phyloP scores from a whole-genome alignment of 73 alveolate species.

The Blepharisma stoltei region DNA sequence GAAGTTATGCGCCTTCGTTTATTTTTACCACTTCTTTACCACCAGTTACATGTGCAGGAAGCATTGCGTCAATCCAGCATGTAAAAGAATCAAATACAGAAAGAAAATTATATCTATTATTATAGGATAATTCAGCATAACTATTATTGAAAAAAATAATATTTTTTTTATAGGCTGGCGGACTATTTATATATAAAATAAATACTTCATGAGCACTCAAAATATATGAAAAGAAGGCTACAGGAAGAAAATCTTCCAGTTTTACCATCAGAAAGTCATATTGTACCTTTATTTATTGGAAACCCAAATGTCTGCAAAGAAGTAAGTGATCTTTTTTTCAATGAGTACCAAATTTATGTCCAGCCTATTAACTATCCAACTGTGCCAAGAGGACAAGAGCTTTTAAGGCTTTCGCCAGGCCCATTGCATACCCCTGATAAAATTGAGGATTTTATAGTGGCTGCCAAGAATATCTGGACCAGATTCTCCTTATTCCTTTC shows the following conservation, averaged over 20 bases:
- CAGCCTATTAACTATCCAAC: slow-evolving; percentile 84
- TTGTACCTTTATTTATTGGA: slow-evolving; percentile 71
- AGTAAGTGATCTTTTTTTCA: slow-evolving; percentile 52
- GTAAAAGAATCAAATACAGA: slow-evolving; percentile 50
- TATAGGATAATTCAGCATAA: too few species aligned
- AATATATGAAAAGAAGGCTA: slow-evolving; percentile 39
- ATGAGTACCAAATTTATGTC: slow-evolving; percentile 59
- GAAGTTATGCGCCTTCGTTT: slow-evolving; percentile 63
- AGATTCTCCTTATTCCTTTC: neutral
- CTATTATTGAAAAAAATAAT: too few species aligned
- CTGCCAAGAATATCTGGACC: slow-evolving; percentile 41
- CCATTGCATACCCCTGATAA: slow-evolving; percentile 40
- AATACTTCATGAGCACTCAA: slow-evolving; percentile 43
- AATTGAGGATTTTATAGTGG: slow-evolving; percentile 34
- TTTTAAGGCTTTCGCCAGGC: slow-evolving; percentile 44
- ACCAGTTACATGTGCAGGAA: slow-evolving; percentile 68
- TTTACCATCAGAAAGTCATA: slow-evolving; percentile 58
- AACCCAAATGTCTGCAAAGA: slow-evolving; percentile 54
- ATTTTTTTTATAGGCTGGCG: too few species aligned
- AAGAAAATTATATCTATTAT: too few species aligned
- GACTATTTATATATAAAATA: too few species aligned
- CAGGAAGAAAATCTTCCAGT: slow-evolving; percentile 54
- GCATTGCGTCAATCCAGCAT: slow-evolving; percentile 55
- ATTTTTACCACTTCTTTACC: slow-evolving; percentile 76
- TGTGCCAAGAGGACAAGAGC: slow-evolving; percentile 57